Evolutionary conservation across 2,329 filamentous ascomycete species (phyloP).

Genomic region (Proliferodiscus dingleyae): DNA sequence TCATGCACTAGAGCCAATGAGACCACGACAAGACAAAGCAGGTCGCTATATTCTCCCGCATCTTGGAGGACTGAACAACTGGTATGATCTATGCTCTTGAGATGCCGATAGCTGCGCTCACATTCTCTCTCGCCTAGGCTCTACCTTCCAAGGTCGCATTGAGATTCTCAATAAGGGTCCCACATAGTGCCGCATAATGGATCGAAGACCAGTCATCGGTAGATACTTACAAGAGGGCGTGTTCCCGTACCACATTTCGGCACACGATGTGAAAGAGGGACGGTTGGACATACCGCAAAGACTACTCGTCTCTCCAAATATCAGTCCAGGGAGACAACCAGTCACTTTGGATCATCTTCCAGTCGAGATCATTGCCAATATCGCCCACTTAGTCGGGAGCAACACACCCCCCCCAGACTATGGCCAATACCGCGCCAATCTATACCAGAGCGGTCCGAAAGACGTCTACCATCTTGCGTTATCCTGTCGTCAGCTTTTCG

Average conservation of each 20-base stretch:
- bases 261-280: background rate
- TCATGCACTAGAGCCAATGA: no score
- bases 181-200: no score
- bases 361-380: background rate
- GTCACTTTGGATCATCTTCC: background rate
- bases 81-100: no score
- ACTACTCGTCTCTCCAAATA: background rate
- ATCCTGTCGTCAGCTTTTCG: constrained; percentile 2
- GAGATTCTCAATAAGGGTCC: no score
- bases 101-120: no score
- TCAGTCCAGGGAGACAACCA: no score
- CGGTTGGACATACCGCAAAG: background rate
- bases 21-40: no score
- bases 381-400: background rate
- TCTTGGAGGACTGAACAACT: no score
- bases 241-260: background rate
- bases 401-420: background rate
- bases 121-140: no score
- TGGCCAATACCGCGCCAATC: background rate
- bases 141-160: no score
- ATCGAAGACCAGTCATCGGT: background rate
- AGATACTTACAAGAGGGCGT: background rate
- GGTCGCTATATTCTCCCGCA: no score
- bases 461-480: background rate
- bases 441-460: background rate